A percentile compares a stretch with the other conserved stretches of the same genome.
phyloP scores from a whole-genome alignment of 129 eudicot species.

The Flaveria sonorensis region DNA sequence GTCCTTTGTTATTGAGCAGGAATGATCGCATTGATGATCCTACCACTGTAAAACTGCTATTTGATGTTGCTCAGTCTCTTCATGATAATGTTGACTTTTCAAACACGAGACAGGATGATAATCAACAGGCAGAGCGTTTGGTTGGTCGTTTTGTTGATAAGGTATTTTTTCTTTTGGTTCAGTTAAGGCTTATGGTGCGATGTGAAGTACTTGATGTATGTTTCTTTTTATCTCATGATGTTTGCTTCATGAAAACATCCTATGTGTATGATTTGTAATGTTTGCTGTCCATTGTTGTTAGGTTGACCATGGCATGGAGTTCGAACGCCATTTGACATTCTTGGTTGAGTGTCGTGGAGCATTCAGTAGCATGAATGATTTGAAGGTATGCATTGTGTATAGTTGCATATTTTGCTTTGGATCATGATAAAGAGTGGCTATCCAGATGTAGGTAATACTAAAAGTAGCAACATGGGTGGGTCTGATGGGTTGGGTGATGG shows the following conservation, averaged over 20 bases:
- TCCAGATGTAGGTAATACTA: neutral
- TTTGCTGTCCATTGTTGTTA: constrained; percentile 33
- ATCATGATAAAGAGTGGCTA: neutral
- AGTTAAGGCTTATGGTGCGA: constrained; percentile 7
- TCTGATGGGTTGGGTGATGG: neutral
- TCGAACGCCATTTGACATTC: constrained; percentile 67
- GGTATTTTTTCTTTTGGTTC: constrained; percentile 42
- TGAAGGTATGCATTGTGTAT: constrained; percentile 53
- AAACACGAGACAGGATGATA: constrained; percentile 55
- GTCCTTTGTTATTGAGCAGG: constrained; percentile 46
- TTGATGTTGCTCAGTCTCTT: constrained; percentile 73
- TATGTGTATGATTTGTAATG: neutral
- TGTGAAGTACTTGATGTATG: constrained; percentile 13
- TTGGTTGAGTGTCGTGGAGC: constrained; percentile 81
- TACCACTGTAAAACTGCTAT: constrained; percentile 58
- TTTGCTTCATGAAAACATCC: constrained; percentile 14
- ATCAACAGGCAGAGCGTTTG: constrained; percentile 59
- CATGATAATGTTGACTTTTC: constrained; percentile 64
- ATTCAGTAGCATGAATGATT: constrained; percentile 56
- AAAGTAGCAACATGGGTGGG: constrained; percentile 5
- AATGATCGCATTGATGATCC: constrained; percentile 54
- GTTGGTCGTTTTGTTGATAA: constrained; percentile 66
- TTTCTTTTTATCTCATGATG: constrained; percentile 8
- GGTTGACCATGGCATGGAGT: constrained; percentile 74
- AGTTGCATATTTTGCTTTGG: constrained; percentile 13